Conservation (phyloP, 75 land plant species). For the Picea glauca region DNA sequence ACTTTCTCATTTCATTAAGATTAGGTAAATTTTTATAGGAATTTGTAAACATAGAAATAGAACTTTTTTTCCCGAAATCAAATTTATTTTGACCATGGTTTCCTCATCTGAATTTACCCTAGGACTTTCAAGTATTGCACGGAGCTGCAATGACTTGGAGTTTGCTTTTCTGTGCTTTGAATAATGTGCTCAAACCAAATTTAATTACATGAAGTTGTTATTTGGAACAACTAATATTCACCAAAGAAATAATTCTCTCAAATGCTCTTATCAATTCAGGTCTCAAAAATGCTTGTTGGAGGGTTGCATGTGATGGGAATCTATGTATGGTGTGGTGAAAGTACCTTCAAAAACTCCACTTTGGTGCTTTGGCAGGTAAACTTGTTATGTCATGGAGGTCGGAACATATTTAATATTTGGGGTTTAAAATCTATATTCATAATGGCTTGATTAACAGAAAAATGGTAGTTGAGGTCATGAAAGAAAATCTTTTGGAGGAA, state of each 20-base stretch:
- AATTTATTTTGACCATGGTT: background rate
- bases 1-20: background rate
- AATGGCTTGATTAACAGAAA: background rate
- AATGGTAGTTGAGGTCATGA: background rate
- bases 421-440: background rate
- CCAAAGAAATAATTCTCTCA: background rate
- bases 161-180: background rate
- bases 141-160: background rate
- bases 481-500: background rate
- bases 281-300: conserved; percentile 85
- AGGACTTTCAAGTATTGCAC: background rate
- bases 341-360: conserved; percentile 53
- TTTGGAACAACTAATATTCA: background rate
- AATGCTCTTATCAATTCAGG: conserved; percentile 29
- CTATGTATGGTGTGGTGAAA: conserved; percentile 70
- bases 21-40: no score
- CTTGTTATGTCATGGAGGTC: background rate
- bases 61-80: no score
- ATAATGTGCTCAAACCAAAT: background rate
- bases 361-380: conserved; percentile 57
- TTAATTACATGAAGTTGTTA: background rate
- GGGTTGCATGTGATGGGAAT: conserved; percentile 80
- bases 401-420: background rate
- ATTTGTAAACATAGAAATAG: background rate
- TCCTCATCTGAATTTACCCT: background rate